Percentiles rank a stretch among this genome's conserved stretches.
Conservation (phyloP, 495 filamentous ascomycete species). For the Tuber magnatum region DNA sequence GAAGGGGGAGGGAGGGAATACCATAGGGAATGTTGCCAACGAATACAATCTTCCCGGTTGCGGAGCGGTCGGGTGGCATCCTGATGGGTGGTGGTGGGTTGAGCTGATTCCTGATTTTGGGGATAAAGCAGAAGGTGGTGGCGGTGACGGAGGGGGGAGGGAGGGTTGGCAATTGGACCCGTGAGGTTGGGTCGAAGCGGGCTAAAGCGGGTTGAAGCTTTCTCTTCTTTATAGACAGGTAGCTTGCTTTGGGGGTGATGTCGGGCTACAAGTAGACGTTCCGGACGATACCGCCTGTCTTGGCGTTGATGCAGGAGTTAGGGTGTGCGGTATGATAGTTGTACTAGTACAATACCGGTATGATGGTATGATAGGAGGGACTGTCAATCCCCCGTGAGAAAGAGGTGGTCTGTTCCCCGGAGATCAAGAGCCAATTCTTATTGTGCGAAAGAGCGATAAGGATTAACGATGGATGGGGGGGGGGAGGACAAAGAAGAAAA, state of each 20-base stretch:
- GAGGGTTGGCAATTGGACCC: not conserved
- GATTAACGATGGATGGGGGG: not conserved
- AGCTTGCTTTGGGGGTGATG: not conserved
- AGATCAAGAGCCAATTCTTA: not conserved
- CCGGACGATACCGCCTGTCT: not conserved
- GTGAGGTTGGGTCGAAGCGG: not conserved
- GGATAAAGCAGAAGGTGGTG: not conserved
- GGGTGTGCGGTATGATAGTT: not conserved
- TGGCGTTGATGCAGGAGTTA: not conserved
- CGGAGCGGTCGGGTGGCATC: constrained; percentile 52
- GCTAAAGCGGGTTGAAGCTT: not conserved
- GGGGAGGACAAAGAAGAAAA: not conserved
- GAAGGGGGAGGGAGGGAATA: constrained; percentile 34
- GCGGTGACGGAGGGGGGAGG: not conserved
- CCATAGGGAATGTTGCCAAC: constrained; percentile 78
- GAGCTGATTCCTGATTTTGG: not conserved
- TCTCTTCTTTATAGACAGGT: not conserved
- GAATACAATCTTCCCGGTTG: constrained; percentile 61
- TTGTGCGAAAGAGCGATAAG: not conserved
- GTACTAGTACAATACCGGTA: too few relatives aligned
- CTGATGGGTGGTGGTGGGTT: constrained; percentile 17
- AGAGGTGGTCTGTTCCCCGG: not conserved
- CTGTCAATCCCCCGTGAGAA: not conserved
- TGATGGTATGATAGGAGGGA: not conserved
- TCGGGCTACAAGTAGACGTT: not conserved